Evolutionary conservation across 1,284 basidiomycete species (phyloP).

Genomic region (Trametes hirsuta): DNA sequence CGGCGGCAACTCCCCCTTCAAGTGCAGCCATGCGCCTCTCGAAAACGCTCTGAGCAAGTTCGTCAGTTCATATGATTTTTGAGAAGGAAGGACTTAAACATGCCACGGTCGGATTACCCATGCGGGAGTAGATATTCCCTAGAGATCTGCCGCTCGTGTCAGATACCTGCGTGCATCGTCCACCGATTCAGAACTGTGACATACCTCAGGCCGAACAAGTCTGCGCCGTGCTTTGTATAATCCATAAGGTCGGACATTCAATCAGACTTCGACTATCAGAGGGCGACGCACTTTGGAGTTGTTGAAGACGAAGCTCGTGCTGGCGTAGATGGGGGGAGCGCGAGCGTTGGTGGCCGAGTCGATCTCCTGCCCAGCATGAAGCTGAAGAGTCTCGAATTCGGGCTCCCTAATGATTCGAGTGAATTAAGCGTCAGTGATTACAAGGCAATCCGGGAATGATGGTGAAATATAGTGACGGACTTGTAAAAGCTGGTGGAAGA

Average conservation of each 20-base stretch:
- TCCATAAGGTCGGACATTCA: too few species aligned
- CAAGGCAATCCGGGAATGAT: too few species aligned
- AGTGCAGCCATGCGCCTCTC: slow-evolving; percentile 84
- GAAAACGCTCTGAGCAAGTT: slow-evolving; percentile 65
- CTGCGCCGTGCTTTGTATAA: slow-evolving; percentile 69
- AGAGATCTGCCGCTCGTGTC: slow-evolving; percentile 43
- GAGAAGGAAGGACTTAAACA: slow-evolving; percentile 28
- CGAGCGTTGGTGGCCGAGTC: slow-evolving; percentile 78
- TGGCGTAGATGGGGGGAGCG: slow-evolving; percentile 82
- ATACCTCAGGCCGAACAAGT: slow-evolving; percentile 76
- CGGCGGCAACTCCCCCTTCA: slow-evolving; percentile 81
- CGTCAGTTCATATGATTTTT: neutral
- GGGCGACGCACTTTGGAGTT: slow-evolving; percentile 54
- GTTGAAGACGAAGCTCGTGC: slow-evolving; percentile 82
- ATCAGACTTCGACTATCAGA: neutral
- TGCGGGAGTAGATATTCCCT: slow-evolving; percentile 82
- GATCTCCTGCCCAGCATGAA: slow-evolving; percentile 79
- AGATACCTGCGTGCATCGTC: neutral
- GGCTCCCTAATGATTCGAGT: slow-evolving; percentile 47
- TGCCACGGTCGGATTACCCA: slow-evolving; percentile 86
- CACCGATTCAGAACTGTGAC: slow-evolving; percentile 10
- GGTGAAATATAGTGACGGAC: slow-evolving; percentile 8
- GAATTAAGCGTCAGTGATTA: neutral
- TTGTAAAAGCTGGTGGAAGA: slow-evolving; percentile 28
- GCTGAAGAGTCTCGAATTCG: slow-evolving; percentile 82